Conservation (phyloP, 495 filamentous ascomycete genomes). For the Sphaerosporella brunnea region DNA sequence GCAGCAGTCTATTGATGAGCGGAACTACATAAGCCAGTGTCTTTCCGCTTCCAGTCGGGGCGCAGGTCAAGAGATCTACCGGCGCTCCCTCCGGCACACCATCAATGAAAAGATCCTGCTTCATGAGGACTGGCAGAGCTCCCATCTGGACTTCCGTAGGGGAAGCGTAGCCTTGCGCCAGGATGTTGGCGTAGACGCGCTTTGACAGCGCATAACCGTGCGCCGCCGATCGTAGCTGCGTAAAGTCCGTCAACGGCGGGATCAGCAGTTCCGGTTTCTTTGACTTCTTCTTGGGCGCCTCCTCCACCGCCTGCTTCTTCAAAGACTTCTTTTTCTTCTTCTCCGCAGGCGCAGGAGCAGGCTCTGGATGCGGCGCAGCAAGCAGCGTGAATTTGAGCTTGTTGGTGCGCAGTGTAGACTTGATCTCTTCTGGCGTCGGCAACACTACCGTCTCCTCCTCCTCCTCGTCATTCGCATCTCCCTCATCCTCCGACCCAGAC, state of each 20-base stretch:
- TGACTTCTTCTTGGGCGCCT: conserved; percentile 32
- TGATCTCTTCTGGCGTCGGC: conserved; percentile 47
- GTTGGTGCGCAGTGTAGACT: conserved; percentile 58
- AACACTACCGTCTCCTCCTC: conserved; percentile 21
- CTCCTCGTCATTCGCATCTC: conserved; percentile 10
- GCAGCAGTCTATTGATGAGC: conserved; percentile 53
- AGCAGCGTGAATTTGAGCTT: conserved; percentile 72
- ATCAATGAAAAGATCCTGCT: conserved; percentile 26
- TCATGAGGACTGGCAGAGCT: conserved; percentile 59
- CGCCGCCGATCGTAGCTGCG: conserved; percentile 39
- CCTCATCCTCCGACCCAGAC: too few species aligned
- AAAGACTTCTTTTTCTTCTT: conserved; percentile 37
- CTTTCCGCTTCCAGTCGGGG: conserved; percentile 95
- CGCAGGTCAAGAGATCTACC: conserved; percentile 66
- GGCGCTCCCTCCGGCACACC: conserved; percentile 19
- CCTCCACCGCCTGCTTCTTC: conserved; percentile 33
- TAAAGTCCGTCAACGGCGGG: conserved; percentile 62
- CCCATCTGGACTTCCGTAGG: conserved; percentile 92
- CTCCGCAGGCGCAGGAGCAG: conserved; percentile 21
- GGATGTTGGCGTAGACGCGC: conserved; percentile 60
- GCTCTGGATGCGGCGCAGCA: conserved; percentile 28
- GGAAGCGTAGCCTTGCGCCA: conserved; percentile 59
- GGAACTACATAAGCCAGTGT: conserved; percentile 84
- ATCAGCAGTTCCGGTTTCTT: conserved; percentile 42
- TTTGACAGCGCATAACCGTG: conserved; percentile 46